phyloP scores from a whole-genome alignment of 2,329 filamentous ascomycete genomes.

The Fusarium anguioides region DNA sequence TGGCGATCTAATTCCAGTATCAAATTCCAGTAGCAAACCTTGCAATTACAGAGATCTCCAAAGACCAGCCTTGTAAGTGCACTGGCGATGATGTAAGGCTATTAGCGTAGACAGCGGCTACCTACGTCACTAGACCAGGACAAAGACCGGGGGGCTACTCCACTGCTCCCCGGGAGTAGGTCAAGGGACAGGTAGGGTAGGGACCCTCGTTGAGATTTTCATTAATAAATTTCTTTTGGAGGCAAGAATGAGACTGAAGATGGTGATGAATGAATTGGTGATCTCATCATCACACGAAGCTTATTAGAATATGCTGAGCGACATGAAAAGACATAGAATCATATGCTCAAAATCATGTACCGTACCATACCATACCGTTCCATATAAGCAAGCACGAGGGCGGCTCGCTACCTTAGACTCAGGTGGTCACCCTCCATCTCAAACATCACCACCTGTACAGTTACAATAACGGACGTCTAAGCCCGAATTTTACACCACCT shows the following conservation, averaged over 20 bases:
- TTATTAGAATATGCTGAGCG: neutral
- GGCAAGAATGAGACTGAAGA: neutral
- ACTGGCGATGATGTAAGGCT: conserved; percentile 40
- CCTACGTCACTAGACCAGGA: conserved; percentile 34
- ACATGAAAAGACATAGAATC: conserved; percentile 2
- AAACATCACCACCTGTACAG: conserved; percentile 6
- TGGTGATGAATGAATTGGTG: neutral
- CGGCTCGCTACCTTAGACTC: neutral
- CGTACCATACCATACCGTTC: neutral
- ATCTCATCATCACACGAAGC: conserved; percentile 24
- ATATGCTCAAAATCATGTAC: neutral
- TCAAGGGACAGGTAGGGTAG: neutral
- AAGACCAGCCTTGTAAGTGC: conserved; percentile 28
- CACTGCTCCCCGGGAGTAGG: conserved; percentile 32
- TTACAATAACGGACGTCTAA: conserved; percentile 1
- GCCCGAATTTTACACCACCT: conserved; percentile 22
- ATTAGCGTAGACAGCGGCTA: conserved; percentile 30
- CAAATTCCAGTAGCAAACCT: conserved; percentile 8
- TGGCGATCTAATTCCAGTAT: neutral
- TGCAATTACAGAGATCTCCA: conserved; percentile 3
- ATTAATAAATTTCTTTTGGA: conserved; percentile 1
- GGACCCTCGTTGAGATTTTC: conserved; percentile 3
- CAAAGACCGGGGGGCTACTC: conserved; percentile 16
- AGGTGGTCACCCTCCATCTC: conserved; percentile 19
- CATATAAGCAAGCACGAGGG: neutral